Evolutionary conservation across 108 stramenopile species (phyloP), one percentile per base, ranked within the genome.

Genomic region (Mediolabrus comicus): DNA sequence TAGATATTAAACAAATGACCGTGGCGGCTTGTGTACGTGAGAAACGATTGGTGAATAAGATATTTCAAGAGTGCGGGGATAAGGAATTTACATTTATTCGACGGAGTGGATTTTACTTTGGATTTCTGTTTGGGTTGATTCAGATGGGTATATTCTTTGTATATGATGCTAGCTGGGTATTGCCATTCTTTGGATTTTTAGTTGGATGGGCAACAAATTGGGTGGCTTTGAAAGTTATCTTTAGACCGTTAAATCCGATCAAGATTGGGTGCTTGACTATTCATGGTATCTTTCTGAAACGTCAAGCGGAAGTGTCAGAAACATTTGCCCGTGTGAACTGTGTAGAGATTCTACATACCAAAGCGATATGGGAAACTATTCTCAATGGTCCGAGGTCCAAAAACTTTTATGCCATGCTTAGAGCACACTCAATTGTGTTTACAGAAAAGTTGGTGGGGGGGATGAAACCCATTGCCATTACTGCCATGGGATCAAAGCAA

Each of bases 41-140:
- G 71, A 94, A 94, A 69, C 82, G 81, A 59, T 77, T 98, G 59
- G 81, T 96, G 59, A 91, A 92, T 62, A 84, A 91, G 54, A 86
- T 97, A 25, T 98, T 98, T 78, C 82, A 91, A 80, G 90, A 95
- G 69, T 93, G 92, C 62, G 96, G 96, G 27, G 95, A 92, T 5
- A 90, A 92, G 77, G 90, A 91, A 61, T 69, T 91, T 25, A 55
- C 33, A 27, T 91, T 91, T 71, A 87, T 91, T 54, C 63, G 82
- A 53, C n/a, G 59, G 35, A 80, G 76, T 26, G 96, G 96, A 16
- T 87, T 95, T 36, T 88, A 90, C 27, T 89, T 97, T 53, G 96
- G 96, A 9, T 93, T 95, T 67, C 29, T 92, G 12, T 90, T 97
- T 69, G 96, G 96, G 35, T 53, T 90, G 26, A 54, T 87, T 38